phyloP scores from a whole-genome alignment of 805 yeast species.

The Lipomyces yamanashiensis region DNA sequence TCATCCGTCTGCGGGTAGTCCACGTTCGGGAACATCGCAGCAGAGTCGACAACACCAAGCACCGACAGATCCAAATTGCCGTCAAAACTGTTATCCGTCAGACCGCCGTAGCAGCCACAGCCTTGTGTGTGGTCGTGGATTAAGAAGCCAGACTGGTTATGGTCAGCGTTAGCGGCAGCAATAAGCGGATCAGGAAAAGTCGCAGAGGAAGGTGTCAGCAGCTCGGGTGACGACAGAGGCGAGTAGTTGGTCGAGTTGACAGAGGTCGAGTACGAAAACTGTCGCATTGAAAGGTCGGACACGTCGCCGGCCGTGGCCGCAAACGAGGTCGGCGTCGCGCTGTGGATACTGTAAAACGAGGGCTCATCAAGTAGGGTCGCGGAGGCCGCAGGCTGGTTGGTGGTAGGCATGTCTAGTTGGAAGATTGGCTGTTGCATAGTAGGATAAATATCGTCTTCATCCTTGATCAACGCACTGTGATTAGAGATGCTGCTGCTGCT shows the following conservation, averaged over 20 bases:
- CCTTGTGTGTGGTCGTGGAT: neutral
- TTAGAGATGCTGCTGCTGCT: neutral
- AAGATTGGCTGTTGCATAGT: neutral
- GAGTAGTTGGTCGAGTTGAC: slow-evolving; percentile 22
- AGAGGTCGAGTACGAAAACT: slow-evolving; percentile 16
- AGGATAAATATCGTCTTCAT: neutral
- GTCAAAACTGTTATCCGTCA: no score
- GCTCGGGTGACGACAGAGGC: slow-evolving; percentile 28
- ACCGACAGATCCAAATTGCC: neutral
- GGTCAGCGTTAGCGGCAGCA: slow-evolving; percentile 1
- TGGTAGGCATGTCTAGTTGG: slow-evolving; percentile 4
- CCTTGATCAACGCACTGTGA: neutral
- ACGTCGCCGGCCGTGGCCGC: neutral
- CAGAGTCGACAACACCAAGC: slow-evolving; percentile 1
- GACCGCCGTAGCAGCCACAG: slow-evolving; percentile 9
- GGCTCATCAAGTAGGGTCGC: slow-evolving; percentile 9
- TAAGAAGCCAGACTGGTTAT: slow-evolving; percentile 4
- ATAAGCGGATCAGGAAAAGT: slow-evolving; percentile 15
- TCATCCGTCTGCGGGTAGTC: no score
- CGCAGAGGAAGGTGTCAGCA: slow-evolving; percentile 26
- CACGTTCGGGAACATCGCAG: no score
- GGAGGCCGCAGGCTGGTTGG: neutral
- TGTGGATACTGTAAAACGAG: neutral
- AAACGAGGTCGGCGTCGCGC: neutral
- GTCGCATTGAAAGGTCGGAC: slow-evolving; percentile 10